These are phyloP conservation scores for Geranium incanum DNA, from an alignment of 441 rosid genomes.

Conservation along the genomic window DNA sequence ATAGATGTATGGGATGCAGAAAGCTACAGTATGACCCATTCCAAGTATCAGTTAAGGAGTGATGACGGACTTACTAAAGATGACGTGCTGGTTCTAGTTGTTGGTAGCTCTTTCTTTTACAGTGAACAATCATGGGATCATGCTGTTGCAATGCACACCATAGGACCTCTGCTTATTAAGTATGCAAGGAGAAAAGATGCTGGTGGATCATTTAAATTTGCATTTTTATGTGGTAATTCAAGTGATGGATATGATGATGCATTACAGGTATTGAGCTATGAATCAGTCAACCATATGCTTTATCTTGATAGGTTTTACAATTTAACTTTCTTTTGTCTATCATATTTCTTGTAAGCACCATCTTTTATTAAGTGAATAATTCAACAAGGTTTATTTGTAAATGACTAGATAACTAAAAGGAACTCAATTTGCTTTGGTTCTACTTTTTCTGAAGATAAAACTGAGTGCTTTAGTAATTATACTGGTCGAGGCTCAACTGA, in stretches of 20 bases:
- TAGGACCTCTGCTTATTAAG: slow-evolving; percentile 69
- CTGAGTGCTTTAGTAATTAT: too few relatives aligned
- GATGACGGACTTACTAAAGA: slow-evolving; percentile 46
- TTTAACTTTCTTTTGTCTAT: slow-evolving; percentile 6
- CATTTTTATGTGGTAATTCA: slow-evolving; percentile 77
- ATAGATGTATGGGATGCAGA: slow-evolving; percentile 90
- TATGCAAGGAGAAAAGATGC: slow-evolving; percentile 61
- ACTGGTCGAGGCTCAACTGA: not conserved
- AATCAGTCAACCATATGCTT: slow-evolving; percentile 10
- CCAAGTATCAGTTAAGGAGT: slow-evolving; percentile 54
- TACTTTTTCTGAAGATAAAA: too few relatives aligned
- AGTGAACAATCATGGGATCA: slow-evolving; percentile 78
- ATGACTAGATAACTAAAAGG: not conserved
- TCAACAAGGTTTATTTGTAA: too few relatives aligned
- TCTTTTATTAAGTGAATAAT: not conserved
- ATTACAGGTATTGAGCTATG: slow-evolving; percentile 53
- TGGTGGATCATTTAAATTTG: slow-evolving; percentile 55
- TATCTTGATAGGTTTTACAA: slow-evolving; percentile 5
- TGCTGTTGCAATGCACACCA: slow-evolving; percentile 63
- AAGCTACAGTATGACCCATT: slow-evolving; percentile 47
- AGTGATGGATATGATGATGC: slow-evolving; percentile 54
- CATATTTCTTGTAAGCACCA: not conserved
- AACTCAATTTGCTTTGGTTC: not conserved
- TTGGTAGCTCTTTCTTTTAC: slow-evolving; percentile 79
- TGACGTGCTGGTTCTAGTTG: slow-evolving; percentile 69